Evolutionary conservation across 1,284 basidiomycete genomes (phyloP), one percentile per base, ranked within the genome.

Genomic region (Filobasidium uniguttulatum): DNA sequence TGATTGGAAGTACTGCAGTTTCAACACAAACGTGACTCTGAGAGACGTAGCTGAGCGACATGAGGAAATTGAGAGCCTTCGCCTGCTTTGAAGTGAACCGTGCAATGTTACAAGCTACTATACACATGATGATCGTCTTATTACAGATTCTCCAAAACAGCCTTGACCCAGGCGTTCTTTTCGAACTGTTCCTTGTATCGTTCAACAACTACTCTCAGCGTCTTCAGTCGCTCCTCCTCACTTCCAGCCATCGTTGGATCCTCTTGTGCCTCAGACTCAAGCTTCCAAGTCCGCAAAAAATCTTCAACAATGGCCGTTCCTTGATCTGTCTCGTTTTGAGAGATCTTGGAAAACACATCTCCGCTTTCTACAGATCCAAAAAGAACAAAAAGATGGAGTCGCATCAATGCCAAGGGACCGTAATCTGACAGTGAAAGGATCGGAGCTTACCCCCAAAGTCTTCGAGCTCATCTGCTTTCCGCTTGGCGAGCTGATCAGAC

Each of bases 401-500:
- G n/a, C 20, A 25, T 14, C 25, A 17, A 29, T 19, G 5, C 25
- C 5, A 48, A 12, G 17, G 40, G 30, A 22, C 30, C 22, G 20
- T 25, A 25, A 56, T 67, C n/a, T n/a, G n/a, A n/a, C n/a, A n/a
- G n/a, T n/a, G n/a, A n/a, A n/a, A n/a, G n/a, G n/a, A n/a, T 9
- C n/a, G 35, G 37, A 8, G 54, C 62, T 50, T 43, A 64, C 75
- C 75, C 25, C 81, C 82, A 66, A 91, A 93, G 62, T 96, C 90
- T 71, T 99, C 94, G 26, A 99, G 73, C 59, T 97, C 93, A 59
- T 93, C 87, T 0, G 93, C 93, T 64, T 97, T 98, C 41, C 83
- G 77, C 68, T 87, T 88, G 4, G 94, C 94, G 46, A 94, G 77
- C 85, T 91, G 59, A 4, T 36, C 29, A 30, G 28, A 45, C 3